phyloP scores from a whole-genome alignment of 2,329 filamentous ascomycete genomes.

The Penicillium corylophilum region DNA sequence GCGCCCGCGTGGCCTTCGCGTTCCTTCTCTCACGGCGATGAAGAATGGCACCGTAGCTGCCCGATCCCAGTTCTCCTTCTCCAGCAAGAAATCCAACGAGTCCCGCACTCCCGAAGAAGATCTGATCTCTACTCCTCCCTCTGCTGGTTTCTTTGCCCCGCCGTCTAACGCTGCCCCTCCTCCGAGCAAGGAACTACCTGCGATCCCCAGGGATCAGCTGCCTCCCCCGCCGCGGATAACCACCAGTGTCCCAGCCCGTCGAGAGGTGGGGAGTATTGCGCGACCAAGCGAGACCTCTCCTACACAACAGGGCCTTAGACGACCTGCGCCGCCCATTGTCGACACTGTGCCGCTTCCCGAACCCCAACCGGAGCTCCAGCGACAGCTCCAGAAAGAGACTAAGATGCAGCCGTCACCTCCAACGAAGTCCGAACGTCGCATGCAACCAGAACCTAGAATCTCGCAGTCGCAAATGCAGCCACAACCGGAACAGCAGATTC shows the following conservation, averaged over 20 bases:
- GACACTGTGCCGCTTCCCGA: neutral
- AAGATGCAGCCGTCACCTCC: neutral
- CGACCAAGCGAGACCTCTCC: neutral
- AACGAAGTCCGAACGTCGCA: neutral
- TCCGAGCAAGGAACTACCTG: conserved; percentile 29
- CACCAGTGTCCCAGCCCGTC: conserved; percentile 11
- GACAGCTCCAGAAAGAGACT: neutral
- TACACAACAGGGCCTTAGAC: conserved; percentile 2
- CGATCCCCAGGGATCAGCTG: conserved; percentile 21
- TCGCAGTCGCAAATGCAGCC: conserved; percentile 1
- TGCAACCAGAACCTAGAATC: neutral
- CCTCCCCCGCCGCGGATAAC: conserved; percentile 11
- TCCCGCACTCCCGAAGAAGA: conserved; percentile 12
- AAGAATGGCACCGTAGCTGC: conserved; percentile 23
- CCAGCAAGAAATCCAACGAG: conserved; percentile 23
- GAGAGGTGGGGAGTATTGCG: conserved; percentile 10
- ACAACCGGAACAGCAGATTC: neutral
- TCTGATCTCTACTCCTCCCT: conserved; percentile 1
- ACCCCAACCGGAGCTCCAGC: neutral
- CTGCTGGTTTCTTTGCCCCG: conserved; percentile 4
- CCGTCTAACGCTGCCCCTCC: conserved; percentile 17
- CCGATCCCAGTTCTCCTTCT: conserved; percentile 27
- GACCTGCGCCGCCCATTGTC: neutral
- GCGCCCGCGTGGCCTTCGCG: conserved; percentile 33
- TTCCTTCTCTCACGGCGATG: conserved; percentile 34